Evolutionary conservation across 2,329 filamentous ascomycete species (phyloP).

Genomic region (Talaromyces atroroseus): DNA sequence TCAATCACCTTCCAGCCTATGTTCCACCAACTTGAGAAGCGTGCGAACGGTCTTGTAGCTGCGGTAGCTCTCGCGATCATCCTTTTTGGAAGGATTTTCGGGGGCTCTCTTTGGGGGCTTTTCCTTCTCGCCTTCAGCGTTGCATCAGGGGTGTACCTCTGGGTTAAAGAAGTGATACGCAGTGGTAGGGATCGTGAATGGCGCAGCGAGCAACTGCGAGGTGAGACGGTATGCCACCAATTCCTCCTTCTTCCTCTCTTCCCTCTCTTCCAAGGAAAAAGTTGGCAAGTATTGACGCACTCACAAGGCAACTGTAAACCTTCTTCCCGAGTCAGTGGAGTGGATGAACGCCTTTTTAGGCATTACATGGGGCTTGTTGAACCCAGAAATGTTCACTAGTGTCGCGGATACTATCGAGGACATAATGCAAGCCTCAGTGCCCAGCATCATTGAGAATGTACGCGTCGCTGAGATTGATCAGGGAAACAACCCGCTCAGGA

Average conservation of each 20-base stretch:
- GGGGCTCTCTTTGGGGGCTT: constrained; percentile 69
- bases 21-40: constrained; percentile 69
- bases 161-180: constrained; percentile 80
- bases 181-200: constrained; percentile 81
- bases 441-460: constrained; percentile 86
- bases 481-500: constrained; percentile 81
- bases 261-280: neutral
- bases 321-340: constrained; percentile 87
- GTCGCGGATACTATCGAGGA: constrained; percentile 92
- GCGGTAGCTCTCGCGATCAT: constrained; percentile 69
- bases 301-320: constrained; percentile 66
- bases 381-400: constrained; percentile 89
- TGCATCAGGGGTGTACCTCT: constrained; percentile 74
- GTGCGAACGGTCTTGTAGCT: constrained; percentile 64
- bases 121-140: constrained; percentile 68
- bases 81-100: constrained; percentile 72
- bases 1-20: constrained; percentile 85
- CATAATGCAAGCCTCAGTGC: constrained; percentile 94
- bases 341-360: constrained; percentile 91
- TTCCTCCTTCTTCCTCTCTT: neutral
- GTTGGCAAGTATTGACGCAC: neutral
- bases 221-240: constrained; percentile 57
- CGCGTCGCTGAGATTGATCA: constrained; percentile 93
- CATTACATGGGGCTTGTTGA: constrained; percentile 84
- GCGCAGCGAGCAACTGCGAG: constrained; percentile 78